Evolutionary conservation across 2,329 filamentous ascomycete species (phyloP), one percentile per base, ranked within the genome.

Genomic region (Lecanosticta acicola): DNA sequence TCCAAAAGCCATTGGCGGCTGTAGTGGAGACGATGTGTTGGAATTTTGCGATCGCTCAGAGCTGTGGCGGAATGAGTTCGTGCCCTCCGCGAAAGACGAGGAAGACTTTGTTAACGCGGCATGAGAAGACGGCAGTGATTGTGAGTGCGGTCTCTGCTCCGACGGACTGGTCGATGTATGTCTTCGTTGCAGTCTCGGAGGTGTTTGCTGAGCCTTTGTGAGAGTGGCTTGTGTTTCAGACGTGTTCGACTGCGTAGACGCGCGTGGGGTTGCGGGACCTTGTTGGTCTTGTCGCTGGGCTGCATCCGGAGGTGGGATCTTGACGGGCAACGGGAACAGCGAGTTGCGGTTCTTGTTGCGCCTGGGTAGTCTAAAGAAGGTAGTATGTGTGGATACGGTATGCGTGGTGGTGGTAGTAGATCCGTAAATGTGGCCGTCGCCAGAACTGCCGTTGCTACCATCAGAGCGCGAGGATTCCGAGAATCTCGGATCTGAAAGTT

Each of bases 401-500:
- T 85, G 80, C 9, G 81, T 83, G 4, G 80, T 82, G 36, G 75
- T 82, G 43, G 75, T 78, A 38, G 71, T 77, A 39, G 74, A 55
- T 34, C 59, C 76, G 66, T 78, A 79, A 40, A 79, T 70, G 33
- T 73, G 72, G 56, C 77, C 77, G 59, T 90, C 84, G 56, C 60
- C 45, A 46, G 62, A 54, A 63, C 68, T 84, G 55, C 55, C 45
- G 56, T 61, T 49, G 62, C 69, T 94, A 36, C 80, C 85, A 65
- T 96, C 90, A 20, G 91, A 96, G 55, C 86, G 80, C 2, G 89
- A 95, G 1, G 91, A 96, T 60, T 96, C 91, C 3, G 87, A 93
- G 20, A 85, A 70, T 33, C 87, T 75, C 5, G 50, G 54, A 33
- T 53, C 48, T 3, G 50, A 34, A 4, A 45, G 36, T 18, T 50